These are phyloP conservation scores for Micromonas commoda DNA, from an alignment of 139 green algal species.

Conservation along the genomic window DNA sequence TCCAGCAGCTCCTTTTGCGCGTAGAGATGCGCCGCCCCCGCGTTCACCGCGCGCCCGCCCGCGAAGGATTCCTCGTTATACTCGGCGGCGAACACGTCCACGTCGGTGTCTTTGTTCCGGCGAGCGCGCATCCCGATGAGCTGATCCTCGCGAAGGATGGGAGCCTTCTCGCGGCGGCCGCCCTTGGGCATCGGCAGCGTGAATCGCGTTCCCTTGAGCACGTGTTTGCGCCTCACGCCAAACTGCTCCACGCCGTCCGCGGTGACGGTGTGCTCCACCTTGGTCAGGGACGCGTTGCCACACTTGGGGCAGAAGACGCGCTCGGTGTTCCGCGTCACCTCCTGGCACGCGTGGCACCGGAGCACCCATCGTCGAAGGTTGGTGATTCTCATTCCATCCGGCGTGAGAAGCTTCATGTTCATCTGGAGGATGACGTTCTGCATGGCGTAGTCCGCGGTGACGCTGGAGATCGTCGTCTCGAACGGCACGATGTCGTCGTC, in stretches of 20 bases:
- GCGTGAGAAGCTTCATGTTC: conserved; percentile 47
- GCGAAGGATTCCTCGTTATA: conserved; percentile 62
- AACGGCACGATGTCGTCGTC: background rate
- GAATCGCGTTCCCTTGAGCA: conserved; percentile 72
- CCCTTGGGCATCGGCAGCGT: conserved; percentile 84
- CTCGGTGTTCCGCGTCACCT: conserved; percentile 36
- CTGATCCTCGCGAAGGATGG: conserved; percentile 83
- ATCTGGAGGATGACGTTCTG: conserved; percentile 88
- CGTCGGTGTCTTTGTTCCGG: conserved; percentile 22
- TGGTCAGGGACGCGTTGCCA: conserved; percentile 75
- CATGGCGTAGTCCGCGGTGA: conserved; percentile 94
- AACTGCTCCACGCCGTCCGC: conserved; percentile 66
- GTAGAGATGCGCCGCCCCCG: background rate
- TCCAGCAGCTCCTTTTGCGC: conserved; percentile 23
- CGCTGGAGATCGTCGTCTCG: conserved; percentile 48
- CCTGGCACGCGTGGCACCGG: conserved; percentile 71
- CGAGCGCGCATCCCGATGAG: conserved; percentile 54
- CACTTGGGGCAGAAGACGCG: conserved; percentile 90
- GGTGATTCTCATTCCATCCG: conserved; percentile 68
- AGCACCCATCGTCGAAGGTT: conserved; percentile 57
- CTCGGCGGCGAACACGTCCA: conserved; percentile 74
- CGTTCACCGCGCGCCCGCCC: conserved; percentile 27
- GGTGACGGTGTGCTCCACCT: conserved; percentile 64
- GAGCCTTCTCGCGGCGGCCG: conserved; percentile 45
- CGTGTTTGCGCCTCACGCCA: conserved; percentile 68